phyloP scores from a whole-genome alignment of 2,329 filamentous ascomycete genomes.

The Metarhizium sp. region DNA sequence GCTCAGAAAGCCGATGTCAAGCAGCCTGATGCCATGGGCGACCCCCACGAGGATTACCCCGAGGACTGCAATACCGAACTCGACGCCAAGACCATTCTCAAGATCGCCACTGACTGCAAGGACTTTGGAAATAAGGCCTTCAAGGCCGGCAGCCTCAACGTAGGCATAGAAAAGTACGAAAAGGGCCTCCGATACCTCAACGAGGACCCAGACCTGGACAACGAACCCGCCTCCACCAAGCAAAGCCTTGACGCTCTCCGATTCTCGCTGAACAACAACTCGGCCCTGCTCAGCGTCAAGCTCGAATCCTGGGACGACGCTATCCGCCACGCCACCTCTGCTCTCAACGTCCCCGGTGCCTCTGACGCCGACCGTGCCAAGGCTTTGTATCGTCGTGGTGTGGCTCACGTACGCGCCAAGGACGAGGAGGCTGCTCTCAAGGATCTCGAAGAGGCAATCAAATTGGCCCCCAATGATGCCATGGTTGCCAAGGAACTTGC shows the following conservation, averaged over 20 bases:
- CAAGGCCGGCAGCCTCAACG: conserved; percentile 61
- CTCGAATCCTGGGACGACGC: conserved; percentile 62
- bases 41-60: conserved; percentile 91
- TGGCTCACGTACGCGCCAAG: conserved; percentile 67
- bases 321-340: conserved; percentile 59
- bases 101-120: conserved; percentile 80
- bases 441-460: conserved; percentile 67
- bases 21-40: conserved; percentile 69
- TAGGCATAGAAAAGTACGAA: conserved; percentile 84
- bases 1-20: conserved; percentile 59
- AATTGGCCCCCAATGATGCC: conserved; percentile 64
- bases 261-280: conserved; percentile 82
- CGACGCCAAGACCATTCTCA: conserved; percentile 57
- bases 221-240: conserved; percentile 60
- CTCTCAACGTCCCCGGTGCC: conserved; percentile 57
- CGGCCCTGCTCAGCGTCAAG: conserved; percentile 78
- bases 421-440: conserved; percentile 74
- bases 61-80: conserved; percentile 65
- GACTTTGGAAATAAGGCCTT: conserved; percentile 88
- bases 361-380: conserved; percentile 78
- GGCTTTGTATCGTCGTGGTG: conserved; percentile 73
- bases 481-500: conserved; percentile 67
- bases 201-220: conserved; percentile 68
- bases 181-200: conserved; percentile 86
- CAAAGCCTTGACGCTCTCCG: conserved; percentile 62